Base-by-base conservation (phyloP, 441 rosid genomes). In the Omphalea diandra region DNA sequence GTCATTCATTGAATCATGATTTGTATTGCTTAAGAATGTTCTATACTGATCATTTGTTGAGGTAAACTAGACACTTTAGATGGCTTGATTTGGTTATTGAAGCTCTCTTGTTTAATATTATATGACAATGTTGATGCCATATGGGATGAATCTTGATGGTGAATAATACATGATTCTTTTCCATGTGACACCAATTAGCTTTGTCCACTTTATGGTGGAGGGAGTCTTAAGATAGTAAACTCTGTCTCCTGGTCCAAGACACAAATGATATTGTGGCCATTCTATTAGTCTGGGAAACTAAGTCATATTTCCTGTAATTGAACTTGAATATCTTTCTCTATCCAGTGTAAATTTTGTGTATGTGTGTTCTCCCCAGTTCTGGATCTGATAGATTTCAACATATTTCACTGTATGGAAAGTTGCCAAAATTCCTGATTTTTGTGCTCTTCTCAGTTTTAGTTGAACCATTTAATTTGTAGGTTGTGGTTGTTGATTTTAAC, bases 1-100 rank as follows among this genome's bases (percentile, higher is more conserved):
- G 93, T 47, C 95, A 91, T 79, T 83, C 72, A 55, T 67, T 91
- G 52, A 81, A 76, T 64, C 88, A 82, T 79, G 90, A 87, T 79
- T 70, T 91, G 77, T 77, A 77, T 54, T 83, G 91, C 83, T 79
- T 91, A 81, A 74, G 82, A 71, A 80, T 89, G 67, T 65, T 71
- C 29, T 91, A 91, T 67, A 92, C 96, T 62, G 73, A 64, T 65
- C 84, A 81, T 69, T 65, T 89, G 83, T 65, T 81, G 81, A 88
- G 97, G 97, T 91, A 76, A 7, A 43, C 32, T 56, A 54, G 14
- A 12, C 18, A 18, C 10, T 65, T 65, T 29, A 20, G 36, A 46
- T 47, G 49, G 29, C 9, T 12, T 20, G 22, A n/a, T 31, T 49
- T 49, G 56, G 31, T 20, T n/a, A 31, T 17, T 43, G 22, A 18